Conservation (phyloP, 805 yeast species). For the Blastobotrys chiropterorum region DNA sequence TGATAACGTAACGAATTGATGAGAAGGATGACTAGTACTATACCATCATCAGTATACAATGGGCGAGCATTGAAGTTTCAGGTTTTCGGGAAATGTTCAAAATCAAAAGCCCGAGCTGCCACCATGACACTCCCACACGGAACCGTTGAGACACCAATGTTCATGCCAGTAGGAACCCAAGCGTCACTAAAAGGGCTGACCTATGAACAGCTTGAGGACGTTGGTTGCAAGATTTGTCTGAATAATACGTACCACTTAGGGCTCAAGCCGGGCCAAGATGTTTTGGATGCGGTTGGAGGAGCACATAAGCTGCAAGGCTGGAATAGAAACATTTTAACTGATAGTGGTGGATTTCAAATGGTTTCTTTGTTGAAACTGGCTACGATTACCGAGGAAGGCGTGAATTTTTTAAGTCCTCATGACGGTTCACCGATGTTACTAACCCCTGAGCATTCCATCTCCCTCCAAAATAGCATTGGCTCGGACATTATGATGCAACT, state of each 20-base stretch:
- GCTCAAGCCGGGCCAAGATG: slow-evolving; percentile 38
- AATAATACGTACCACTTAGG: slow-evolving; percentile 42
- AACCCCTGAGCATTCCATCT: slow-evolving; percentile 43
- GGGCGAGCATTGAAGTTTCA: slow-evolving; percentile 33
- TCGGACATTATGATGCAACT: slow-evolving; percentile 43
- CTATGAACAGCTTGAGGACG: slow-evolving; percentile 34
- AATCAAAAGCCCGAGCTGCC: slow-evolving; percentile 39
- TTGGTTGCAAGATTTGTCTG: slow-evolving; percentile 38
- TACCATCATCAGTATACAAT: slow-evolving; percentile 5
- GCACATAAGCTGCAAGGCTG: slow-evolving; percentile 39
- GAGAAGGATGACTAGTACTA: not conserved
- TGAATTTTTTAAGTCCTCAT: slow-evolving; percentile 39
- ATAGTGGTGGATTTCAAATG: slow-evolving; percentile 43
- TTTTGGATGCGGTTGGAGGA: slow-evolving; percentile 38
- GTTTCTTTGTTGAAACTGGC: slow-evolving; percentile 40
- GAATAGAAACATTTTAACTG: slow-evolving; percentile 39
- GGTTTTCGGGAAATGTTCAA: slow-evolving; percentile 37
- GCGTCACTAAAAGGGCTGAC: slow-evolving; percentile 42
- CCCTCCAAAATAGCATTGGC: slow-evolving; percentile 39
- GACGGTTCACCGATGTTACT: slow-evolving; percentile 41
- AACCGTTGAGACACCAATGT: slow-evolving; percentile 38
- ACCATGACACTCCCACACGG: slow-evolving; percentile 39
- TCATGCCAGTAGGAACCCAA: slow-evolving; percentile 45
- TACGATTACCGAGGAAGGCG: slow-evolving; percentile 42
- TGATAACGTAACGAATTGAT: not conserved